Percentiles rank a stretch among this genome's conserved stretches.
Evolutionary conservation across 805 yeast species (phyloP).

Genomic region (Saturnispora ahearnii): DNA sequence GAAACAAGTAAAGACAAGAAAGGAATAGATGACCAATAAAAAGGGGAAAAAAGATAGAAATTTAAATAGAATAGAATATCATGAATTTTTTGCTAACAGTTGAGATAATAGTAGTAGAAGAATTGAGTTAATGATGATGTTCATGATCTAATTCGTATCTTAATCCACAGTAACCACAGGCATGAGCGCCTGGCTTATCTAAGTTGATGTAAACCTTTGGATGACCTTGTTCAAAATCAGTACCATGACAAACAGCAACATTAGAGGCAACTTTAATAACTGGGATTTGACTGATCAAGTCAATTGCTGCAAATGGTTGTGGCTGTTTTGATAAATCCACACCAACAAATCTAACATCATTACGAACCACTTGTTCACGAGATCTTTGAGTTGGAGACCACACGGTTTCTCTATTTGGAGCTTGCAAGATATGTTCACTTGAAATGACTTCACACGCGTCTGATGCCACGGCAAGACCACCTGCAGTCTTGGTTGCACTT

Average conservation of each 20-base stretch:
- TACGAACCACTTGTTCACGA: constrained; percentile 44
- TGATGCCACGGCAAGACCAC: constrained; percentile 5
- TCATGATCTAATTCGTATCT: constrained; percentile 40
- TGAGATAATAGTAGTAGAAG: not conserved
- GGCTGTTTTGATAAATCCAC: constrained; percentile 63
- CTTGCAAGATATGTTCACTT: constrained; percentile 34
- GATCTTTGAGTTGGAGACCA: constrained; percentile 69
- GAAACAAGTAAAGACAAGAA: not conserved
- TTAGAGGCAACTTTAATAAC: constrained; percentile 47
- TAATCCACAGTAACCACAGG: constrained; percentile 78
- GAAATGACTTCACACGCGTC: constrained; percentile 15
- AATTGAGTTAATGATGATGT: constrained; percentile 9
- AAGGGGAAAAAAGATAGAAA: not conserved
- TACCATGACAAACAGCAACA: constrained; percentile 79
- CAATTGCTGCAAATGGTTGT: constrained; percentile 75
- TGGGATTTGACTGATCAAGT: constrained; percentile 68
- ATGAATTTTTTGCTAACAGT: too few species aligned
- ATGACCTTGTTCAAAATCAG: constrained; percentile 71
- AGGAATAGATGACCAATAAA: not conserved
- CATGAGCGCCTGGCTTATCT: constrained; percentile 61
- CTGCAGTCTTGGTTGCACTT: not conserved
- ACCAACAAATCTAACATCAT: constrained; percentile 61
- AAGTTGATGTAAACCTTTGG: constrained; percentile 76
- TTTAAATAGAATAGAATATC: not conserved
- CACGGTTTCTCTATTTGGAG: constrained; percentile 62